Base-by-base conservation (phyloP, 768 basidiomycete genomes). In the Crepidotus variabilis region DNA sequence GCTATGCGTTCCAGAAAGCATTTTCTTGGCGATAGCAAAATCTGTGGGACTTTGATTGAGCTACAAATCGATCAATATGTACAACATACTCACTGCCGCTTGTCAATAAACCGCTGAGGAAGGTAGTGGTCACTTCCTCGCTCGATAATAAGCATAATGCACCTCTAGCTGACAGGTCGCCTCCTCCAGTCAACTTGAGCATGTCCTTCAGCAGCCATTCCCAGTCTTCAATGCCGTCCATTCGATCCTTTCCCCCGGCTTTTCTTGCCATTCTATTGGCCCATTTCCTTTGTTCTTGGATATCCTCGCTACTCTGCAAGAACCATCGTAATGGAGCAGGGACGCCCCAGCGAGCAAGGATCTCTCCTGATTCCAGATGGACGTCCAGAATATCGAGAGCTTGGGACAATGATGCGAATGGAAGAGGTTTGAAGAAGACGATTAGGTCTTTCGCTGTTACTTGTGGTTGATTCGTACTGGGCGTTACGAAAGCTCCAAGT, bases 281-380 rank as follows among this genome's bases (percentile, higher is more conserved):
- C 82, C 93, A 84, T 8, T 88, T 82, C 10, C 85, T 80, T 71
- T 98, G 96, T 63, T 91, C 86, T 1, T 71, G 69, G 20, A 69
- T 72, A 65, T 92, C 78, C 16, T 78, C 70, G 54, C 83, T 77
- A 58, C 92, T 91, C 63, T 87, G 90, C 18, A 98, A 74, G 70
- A 98, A 92, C 90, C 94, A 98, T n/a, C 85, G 80, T 46, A 98
- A 72, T 1, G 91, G 87, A 1, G 88, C 88, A 21, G 90, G 81
- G 1, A 89, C 89, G 63, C 80, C 81, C 94, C 95, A 99, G 24
- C 92, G 81, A 2, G 90, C 82, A 16, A 99, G 75, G 46, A 94
- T 92, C 70, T 98, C 96, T 20, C 92, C 95, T 0, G 90, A 90
- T 65, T 97, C 92, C 11, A 99, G 80, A 69, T 98, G 96, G 1